These are phyloP conservation scores for Avena insularis DNA, from an alignment of 176 grass and related monocot species.

Conservation along the genomic window DNA sequence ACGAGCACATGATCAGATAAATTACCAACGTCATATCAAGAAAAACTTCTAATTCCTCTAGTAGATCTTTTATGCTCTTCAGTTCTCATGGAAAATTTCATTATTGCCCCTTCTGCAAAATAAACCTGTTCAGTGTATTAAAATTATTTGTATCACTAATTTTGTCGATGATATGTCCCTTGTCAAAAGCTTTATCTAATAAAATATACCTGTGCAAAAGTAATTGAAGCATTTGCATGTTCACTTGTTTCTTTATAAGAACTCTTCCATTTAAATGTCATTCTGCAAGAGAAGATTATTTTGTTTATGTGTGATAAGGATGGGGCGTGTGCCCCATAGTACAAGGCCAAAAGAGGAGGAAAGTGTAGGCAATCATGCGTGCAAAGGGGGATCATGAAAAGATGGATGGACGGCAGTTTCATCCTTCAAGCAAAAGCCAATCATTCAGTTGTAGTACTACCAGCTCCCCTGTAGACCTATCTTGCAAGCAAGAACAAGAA, in stretches of 20 bases:
- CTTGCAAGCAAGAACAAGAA: constrained; percentile 56
- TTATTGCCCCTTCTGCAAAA: too few species aligned
- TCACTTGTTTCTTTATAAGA: too few species aligned
- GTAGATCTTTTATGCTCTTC: neutral
- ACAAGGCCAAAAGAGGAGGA: constrained; percentile 42
- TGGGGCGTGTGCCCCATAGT: constrained; percentile 39
- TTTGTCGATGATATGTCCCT: too few species aligned
- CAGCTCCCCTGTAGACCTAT: constrained; percentile 30
- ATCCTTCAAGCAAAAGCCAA: constrained; percentile 48
- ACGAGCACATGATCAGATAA: neutral
- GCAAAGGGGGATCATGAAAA: constrained; percentile 38
- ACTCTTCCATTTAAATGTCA: too few species aligned
- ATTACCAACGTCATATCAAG: neutral
- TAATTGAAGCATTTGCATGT: too few species aligned
- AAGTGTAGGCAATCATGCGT: constrained; percentile 48
- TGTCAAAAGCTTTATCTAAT: too few species aligned
- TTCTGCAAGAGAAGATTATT: too few species aligned
- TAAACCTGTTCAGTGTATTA: too few species aligned
- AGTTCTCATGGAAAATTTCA: neutral
- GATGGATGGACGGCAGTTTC: constrained; percentile 47
- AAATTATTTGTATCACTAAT: too few species aligned
- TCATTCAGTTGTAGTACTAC: constrained; percentile 43
- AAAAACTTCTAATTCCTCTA: neutral
- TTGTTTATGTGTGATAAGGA: constrained; percentile 17
- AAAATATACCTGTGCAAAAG: too few species aligned